phyloP scores from a whole-genome alignment of 2,329 filamentous ascomycete species.

The Apiospora marii region DNA sequence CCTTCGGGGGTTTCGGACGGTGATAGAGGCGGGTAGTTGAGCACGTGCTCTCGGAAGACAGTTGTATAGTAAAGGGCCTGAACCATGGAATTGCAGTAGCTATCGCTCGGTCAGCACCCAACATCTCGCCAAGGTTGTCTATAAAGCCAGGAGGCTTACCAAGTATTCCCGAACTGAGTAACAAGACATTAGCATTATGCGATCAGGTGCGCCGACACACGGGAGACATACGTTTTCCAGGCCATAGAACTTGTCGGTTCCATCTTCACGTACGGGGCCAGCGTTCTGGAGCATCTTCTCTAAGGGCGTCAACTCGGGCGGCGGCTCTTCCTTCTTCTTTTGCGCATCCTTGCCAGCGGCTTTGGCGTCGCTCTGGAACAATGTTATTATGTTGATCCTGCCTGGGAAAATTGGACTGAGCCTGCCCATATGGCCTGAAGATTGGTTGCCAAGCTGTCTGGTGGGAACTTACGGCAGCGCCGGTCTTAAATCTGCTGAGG shows the following conservation, averaged over 20 bases:
- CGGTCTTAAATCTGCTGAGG: constrained; percentile 27
- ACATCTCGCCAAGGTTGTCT: not conserved
- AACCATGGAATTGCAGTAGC: constrained; percentile 98
- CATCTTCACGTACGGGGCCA: constrained; percentile 82
- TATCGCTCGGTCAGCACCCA: constrained; percentile 46
- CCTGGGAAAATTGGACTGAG: not conserved
- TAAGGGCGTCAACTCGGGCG: constrained; percentile 67
- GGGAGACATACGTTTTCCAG: constrained; percentile 85
- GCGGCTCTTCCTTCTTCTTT: constrained; percentile 64
- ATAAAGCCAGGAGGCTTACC: constrained; percentile 62
- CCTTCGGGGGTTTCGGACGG: constrained; percentile 75
- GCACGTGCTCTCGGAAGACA: constrained; percentile 90
- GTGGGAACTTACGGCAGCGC: constrained; percentile 25
- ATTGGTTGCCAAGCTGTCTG: not conserved
- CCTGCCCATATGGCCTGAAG: not conserved
- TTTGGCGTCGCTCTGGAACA: constrained; percentile 52
- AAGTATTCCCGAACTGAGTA: constrained; percentile 91
- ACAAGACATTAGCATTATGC: not conserved
- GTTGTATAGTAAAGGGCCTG: constrained; percentile 97
- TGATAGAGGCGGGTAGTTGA: constrained; percentile 83
- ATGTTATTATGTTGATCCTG: constrained; percentile 36
- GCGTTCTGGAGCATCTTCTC: constrained; percentile 83
- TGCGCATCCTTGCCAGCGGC: constrained; percentile 54
- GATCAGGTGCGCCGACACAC: constrained; percentile 26
- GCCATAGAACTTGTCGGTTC: constrained; percentile 97